A percentile compares a stretch with the other conserved stretches of the same genome.
These are phyloP conservation scores for Choanephora cucurbitarum DNA, from an alignment of 371 early-diverging fungal species.

Conservation along the genomic window DNA sequence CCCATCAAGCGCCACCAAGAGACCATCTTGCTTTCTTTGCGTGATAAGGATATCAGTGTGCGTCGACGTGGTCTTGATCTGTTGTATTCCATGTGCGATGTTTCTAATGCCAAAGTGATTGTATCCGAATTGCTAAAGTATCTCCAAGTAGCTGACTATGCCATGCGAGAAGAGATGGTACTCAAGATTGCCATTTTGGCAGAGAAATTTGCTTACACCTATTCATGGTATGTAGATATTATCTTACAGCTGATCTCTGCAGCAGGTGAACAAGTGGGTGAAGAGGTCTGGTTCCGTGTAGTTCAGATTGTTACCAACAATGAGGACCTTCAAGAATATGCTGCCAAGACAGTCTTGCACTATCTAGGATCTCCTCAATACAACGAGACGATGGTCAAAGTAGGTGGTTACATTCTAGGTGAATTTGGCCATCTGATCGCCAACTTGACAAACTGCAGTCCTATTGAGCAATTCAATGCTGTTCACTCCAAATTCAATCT, in stretches of 20 bases:
- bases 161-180: constrained; percentile 95
- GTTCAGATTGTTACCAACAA: constrained; percentile 94
- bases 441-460: constrained; percentile 78
- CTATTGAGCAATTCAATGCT: constrained; percentile 91
- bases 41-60: constrained; percentile 96
- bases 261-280: constrained; percentile 94
- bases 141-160: constrained; percentile 86
- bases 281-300: constrained; percentile 97
- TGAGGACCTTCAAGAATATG: constrained; percentile 92
- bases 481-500: constrained; percentile 88
- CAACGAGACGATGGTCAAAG: constrained; percentile 93
- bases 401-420: constrained; percentile 94
- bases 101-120: constrained; percentile 80
- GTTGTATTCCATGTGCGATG: constrained; percentile 95
- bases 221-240: constrained; percentile 97
- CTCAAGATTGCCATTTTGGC: constrained; percentile 97
- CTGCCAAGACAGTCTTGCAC: constrained; percentile 81
- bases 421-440: constrained; percentile 96
- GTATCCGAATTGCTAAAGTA: constrained; percentile 91
- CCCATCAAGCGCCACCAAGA: constrained; percentile 87
- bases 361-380: constrained; percentile 83
- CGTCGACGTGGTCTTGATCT: constrained; percentile 94
- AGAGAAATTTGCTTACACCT: constrained; percentile 96
- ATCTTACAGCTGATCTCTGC: constrained; percentile 93
- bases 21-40: constrained; percentile 84